These are phyloP conservation scores for Mycena sanguinolenta DNA, from an alignment of 768 basidiomycete genomes.

Conservation along the genomic window DNA sequence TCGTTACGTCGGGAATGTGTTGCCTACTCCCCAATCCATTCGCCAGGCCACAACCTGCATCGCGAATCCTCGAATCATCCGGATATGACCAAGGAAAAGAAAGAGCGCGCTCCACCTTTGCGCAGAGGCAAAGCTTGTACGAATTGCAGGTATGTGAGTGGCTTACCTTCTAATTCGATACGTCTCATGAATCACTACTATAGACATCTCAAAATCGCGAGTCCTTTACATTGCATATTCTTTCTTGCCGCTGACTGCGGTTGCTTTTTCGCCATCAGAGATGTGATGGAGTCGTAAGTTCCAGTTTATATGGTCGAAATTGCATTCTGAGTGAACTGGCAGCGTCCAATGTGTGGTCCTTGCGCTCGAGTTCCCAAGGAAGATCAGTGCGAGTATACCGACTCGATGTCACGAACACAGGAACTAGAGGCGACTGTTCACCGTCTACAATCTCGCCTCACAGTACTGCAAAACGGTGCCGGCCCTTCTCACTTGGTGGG, in stretches of 20 bases:
- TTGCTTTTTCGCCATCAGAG: background rate
- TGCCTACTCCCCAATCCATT: background rate
- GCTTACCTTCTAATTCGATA: too few species aligned
- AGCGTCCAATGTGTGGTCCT: slow-evolving; percentile 49
- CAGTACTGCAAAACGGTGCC: slow-evolving; percentile 46
- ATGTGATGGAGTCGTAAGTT: slow-evolving; percentile 1
- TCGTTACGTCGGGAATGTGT: background rate
- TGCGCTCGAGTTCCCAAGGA: slow-evolving; percentile 53
- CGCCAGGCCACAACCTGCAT: background rate
- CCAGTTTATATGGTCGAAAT: too few species aligned
- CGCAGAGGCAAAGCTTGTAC: background rate
- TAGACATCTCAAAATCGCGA: slow-evolving; percentile 1
- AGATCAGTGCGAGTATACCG: slow-evolving; percentile 62
- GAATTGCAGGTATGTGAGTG: background rate
- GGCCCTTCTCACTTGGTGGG: slow-evolving; percentile 7
- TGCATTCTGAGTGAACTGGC: background rate
- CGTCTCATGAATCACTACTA: background rate
- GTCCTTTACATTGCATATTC: background rate
- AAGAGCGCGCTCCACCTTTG: background rate
- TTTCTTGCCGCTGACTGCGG: background rate
- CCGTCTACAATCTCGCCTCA: slow-evolving; percentile 52
- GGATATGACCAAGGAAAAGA: background rate
- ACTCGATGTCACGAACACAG: slow-evolving; percentile 53
- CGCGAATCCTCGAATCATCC: background rate
- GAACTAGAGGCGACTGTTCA: slow-evolving; percentile 54